Evolutionary conservation across 2,329 filamentous ascomycete species (phyloP).

Genomic region (Fusarium bactridioides): DNA sequence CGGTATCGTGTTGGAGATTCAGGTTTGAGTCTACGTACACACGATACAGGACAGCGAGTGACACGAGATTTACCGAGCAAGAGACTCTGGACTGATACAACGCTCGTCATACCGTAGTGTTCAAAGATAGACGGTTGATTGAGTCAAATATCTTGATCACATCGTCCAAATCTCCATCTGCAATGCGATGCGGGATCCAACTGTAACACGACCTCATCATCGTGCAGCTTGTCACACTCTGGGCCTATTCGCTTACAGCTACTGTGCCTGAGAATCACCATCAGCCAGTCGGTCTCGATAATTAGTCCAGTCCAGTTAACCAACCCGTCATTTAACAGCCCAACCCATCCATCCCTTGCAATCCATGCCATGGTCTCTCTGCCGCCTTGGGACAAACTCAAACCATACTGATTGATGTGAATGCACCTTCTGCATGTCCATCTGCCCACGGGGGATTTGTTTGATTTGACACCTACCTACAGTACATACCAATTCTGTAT

Average conservation of each 20-base stretch:
- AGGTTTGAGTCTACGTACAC: not conserved
- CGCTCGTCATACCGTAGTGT: not conserved
- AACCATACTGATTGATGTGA: not conserved
- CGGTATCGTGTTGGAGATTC: constrained; percentile 11
- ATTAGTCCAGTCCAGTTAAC: not conserved
- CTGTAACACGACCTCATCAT: constrained; percentile 35
- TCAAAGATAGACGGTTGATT: not conserved
- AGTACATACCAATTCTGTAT: not conserved
- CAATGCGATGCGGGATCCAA: constrained; percentile 21
- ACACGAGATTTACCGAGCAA: not conserved
- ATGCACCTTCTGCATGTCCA: not conserved
- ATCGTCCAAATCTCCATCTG: constrained; percentile 4
- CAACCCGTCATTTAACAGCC: constrained; percentile 8
- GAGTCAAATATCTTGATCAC: constrained; percentile 15
- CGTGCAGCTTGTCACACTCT: constrained; percentile 33
- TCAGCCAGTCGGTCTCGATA: constrained; percentile 4
- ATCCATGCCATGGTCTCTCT: not conserved
- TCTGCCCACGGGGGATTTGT: constrained; percentile 6
- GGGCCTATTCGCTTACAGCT: constrained; percentile 22
- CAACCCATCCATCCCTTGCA: constrained; percentile 18
- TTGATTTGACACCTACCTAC: not conserved
- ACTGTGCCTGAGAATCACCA: constrained; percentile 32
- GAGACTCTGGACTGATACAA: not conserved
- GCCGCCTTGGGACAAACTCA: constrained; percentile 17
- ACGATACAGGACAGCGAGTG: too few relatives aligned